Evolutionary conservation across 306 rosid species (phyloP).

Genomic region (Pachyrhizus erosus): DNA sequence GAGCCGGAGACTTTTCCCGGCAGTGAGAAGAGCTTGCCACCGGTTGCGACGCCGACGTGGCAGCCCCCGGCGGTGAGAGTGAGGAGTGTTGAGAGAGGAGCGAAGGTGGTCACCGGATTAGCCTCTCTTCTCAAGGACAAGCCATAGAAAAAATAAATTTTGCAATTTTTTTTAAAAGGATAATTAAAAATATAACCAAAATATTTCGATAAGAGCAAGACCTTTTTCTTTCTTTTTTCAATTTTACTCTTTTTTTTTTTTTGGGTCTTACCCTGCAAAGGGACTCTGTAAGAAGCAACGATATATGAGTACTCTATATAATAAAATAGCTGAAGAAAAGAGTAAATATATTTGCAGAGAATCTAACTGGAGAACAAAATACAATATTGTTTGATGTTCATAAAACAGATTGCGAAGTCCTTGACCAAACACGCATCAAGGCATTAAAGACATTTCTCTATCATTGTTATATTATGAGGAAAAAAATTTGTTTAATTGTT

Average conservation of each 20-base stretch:
- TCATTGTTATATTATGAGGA: neutral
- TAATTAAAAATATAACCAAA: slow-evolving; percentile 40
- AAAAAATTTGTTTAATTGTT: neutral
- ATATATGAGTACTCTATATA: slow-evolving; percentile 21
- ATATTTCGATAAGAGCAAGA: slow-evolving; percentile 8
- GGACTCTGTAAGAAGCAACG: slow-evolving; percentile 38
- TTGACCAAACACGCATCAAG: neutral
- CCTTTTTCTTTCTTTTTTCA: neutral
- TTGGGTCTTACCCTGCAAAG: slow-evolving; percentile 18
- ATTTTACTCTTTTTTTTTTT: neutral
- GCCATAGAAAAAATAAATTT: slow-evolving; percentile 57
- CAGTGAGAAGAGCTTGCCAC: slow-evolving; percentile 31
- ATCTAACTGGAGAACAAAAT: neutral
- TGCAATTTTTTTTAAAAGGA: slow-evolving; percentile 19
- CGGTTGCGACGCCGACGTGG: slow-evolving; percentile 56
- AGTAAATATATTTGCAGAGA: slow-evolving; percentile 44
- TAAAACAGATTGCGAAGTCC: neutral
- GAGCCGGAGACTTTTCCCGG: slow-evolving; percentile 10
- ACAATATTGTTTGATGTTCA: neutral
- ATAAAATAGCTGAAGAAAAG: slow-evolving; percentile 39
- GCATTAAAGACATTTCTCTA: neutral
- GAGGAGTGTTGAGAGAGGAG: slow-evolving; percentile 76
- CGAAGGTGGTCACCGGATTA: slow-evolving; percentile 87
- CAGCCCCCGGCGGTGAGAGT: slow-evolving; percentile 88
- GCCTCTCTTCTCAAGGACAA: slow-evolving; percentile 87